Evolutionary conservation across 2,329 filamentous ascomycete species (phyloP), one percentile per base, ranked within the genome.

Genomic region (Elsinoe batatas): DNA sequence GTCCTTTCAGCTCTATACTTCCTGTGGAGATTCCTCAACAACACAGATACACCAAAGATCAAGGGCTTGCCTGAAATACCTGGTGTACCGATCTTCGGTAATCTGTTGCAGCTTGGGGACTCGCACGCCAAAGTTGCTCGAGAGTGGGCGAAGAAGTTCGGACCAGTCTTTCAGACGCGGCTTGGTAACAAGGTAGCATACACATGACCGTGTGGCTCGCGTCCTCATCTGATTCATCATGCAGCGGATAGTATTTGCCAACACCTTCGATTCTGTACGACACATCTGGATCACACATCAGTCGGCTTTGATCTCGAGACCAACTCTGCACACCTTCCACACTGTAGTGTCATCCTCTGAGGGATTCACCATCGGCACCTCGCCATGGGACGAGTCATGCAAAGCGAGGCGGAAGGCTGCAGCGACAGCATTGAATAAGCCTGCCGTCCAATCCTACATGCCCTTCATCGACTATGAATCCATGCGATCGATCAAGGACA

Each of bases 301-400:
- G 63, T 87, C 86, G 0, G 78, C 87, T 0, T 72, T 91, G 57
- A 88, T 90, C 63, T 90, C 85, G 0, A 80, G 88, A 1, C 88
- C 88, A 0, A 88, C 77, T 20, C 80, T 90, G 47, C 86, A 91
- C 68, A 91, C 87, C 0, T 91, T 91, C 68, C 87, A 91, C 69
- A 86, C 79, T 4, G 84, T 91, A 3, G 84, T 90, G 2, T 89
- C 86, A 1, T 81, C 77, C 33, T 87, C 84, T 0, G 84, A 89
- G 62, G 87, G 87, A 5, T 87, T 89, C 69, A 91, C 87, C 0
- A 89, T 93, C 58, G 88, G 88, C 1, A 89, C 87, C 0, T 90
- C 86, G 0, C 87, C 88, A 0, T 93, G 87, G 84, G 86, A 91
- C 59, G 87, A 89, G 51, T 88, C 83, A 1, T 88, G 85, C 71